Conservation (phyloP, 805 yeast genomes). For the Spathaspora boniae region DNA sequence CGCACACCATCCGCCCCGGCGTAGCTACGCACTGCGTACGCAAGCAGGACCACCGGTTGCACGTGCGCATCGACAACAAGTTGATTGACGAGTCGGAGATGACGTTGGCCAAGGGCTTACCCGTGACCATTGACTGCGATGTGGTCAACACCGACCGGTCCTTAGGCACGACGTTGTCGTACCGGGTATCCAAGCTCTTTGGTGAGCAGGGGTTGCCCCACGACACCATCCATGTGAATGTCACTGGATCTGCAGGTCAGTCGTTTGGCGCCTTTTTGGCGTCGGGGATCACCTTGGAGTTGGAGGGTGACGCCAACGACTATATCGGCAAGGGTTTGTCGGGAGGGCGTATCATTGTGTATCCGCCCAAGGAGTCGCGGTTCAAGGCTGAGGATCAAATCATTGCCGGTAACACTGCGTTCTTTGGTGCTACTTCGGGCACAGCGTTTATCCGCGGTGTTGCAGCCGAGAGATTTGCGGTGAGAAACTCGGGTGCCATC, state of each 20-base stretch:
- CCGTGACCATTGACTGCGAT: slow-evolving; percentile 89
- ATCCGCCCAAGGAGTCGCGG: slow-evolving; percentile 79
- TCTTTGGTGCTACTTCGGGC: slow-evolving; percentile 97
- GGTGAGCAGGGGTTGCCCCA: slow-evolving; percentile 94
- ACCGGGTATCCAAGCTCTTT: slow-evolving; percentile 86
- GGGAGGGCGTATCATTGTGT: slow-evolving; percentile 90
- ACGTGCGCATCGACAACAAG: slow-evolving; percentile 91
- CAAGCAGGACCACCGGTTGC: slow-evolving; percentile 91
- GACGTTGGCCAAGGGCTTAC: slow-evolving; percentile 94
- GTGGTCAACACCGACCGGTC: slow-evolving; percentile 96
- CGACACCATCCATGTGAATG: slow-evolving; percentile 91
- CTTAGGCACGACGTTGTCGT: slow-evolving; percentile 90
- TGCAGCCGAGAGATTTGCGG: slow-evolving; percentile 98
- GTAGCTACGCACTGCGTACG: slow-evolving; percentile 90
- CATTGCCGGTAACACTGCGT: slow-evolving; percentile 94
- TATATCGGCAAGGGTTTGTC: slow-evolving; percentile 96
- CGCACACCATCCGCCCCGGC: slow-evolving; percentile 94
- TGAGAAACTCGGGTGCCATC: slow-evolving; percentile 96
- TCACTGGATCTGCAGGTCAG: slow-evolving; percentile 94
- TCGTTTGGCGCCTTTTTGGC: slow-evolving; percentile 98
- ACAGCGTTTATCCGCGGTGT: slow-evolving; percentile 91
- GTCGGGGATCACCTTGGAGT: slow-evolving; percentile 89
- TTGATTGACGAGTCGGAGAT: slow-evolving; percentile 93
- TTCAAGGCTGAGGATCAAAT: slow-evolving; percentile 96
- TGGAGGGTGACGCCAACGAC: slow-evolving; percentile 97